Base-by-base conservation (phyloP, 306 rosid species). In the Cyamopsis tetragonoloba region DNA sequence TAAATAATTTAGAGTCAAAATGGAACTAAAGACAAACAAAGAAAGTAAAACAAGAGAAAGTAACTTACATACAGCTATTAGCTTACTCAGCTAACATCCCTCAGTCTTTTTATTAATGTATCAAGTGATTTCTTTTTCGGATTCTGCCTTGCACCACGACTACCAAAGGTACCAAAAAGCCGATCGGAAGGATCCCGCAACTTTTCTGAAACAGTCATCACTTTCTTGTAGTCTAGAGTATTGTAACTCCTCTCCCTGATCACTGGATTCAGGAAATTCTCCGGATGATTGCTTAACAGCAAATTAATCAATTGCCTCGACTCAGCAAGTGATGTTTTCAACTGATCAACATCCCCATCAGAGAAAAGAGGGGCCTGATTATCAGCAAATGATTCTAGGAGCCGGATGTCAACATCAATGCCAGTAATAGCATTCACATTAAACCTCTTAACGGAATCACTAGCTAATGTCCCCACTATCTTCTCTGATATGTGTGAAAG, bases 241-340 rank as follows among this genome's bases (percentile, higher is more conserved):
- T 79, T 70, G 86, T 88, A 95, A 76, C 96, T 90, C 81, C 96
- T 87, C 84, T 90, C 99, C 72, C 99, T 84, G 70, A 95, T 95
- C 61, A 95, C 99, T 19, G 99, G 82, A 74, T 95, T 90, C 74
- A 95, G 82, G 71, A 83, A 95, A 79, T 84, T 95, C 79, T 95
- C 99, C 0, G 99, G 99, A 72, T 88, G 89, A 75, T 87, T 90
- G 85, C 96, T 95, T 47, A 82, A 66, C 12, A 95, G 95, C 83
- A 95, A 90, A 64, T 83, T 90, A 70, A 77, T 62, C 79, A 95
- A 66, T 70, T 95, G 99, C 83, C 95, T 90, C 10, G 84, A 77
- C 78, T 88, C 96, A 64, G 84, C 66, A 54, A 95, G 91, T 19
- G 96, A 84, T 11, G 75, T 46, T 79, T 86, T 95, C 73, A 88